Evolutionary conservation across 1,284 basidiomycete species (phyloP).

Genomic region (Sporisorium exsertum): DNA sequence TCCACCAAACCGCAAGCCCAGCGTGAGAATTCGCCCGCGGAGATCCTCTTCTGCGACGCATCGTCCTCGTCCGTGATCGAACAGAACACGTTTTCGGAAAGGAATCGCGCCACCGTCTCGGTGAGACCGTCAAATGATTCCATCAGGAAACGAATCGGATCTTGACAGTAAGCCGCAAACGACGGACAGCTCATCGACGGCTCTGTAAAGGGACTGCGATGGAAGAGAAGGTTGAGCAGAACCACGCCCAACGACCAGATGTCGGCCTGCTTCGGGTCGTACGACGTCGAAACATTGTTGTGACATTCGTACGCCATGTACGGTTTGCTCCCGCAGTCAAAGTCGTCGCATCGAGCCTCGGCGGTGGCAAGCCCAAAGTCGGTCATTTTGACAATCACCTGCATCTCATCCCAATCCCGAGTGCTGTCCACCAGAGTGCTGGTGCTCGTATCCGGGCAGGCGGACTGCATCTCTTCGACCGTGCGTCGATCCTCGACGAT

Average conservation of each 20-base stretch:
- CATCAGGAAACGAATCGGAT: conserved; percentile 87
- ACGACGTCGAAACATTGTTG: conserved; percentile 93
- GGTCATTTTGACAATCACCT: conserved; percentile 84
- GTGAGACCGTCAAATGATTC: conserved; percentile 93
- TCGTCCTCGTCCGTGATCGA: conserved; percentile 75
- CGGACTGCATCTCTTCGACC: conserved; percentile 41
- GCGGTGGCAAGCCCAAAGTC: conserved; percentile 96
- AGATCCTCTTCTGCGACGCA: conserved; percentile 74
- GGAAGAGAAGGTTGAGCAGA: conserved; percentile 98
- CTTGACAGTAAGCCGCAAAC: conserved; percentile 83
- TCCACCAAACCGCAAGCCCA: conserved; percentile 86
- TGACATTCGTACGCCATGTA: conserved; percentile 99
- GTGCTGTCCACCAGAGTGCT: conserved; percentile 71
- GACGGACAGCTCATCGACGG: conserved; percentile 81
- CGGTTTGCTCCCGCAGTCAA: conserved; percentile 97
- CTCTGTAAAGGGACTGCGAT: conserved; percentile 97
- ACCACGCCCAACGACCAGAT: conserved; percentile 99
- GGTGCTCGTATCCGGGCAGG: conserved; percentile 75
- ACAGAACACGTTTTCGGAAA: conserved; percentile 87
- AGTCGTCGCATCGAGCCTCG: conserved; percentile 88
- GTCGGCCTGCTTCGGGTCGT: conserved; percentile 92
- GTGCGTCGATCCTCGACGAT: conserved; percentile 69
- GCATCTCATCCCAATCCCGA: conserved; percentile 71
- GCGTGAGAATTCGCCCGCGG: conserved; percentile 83
- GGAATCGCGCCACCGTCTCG: conserved; percentile 82